These are phyloP conservation scores for Leccinum variicolor DNA, from an alignment of 768 basidiomycete genomes.

Conservation along the genomic window DNA sequence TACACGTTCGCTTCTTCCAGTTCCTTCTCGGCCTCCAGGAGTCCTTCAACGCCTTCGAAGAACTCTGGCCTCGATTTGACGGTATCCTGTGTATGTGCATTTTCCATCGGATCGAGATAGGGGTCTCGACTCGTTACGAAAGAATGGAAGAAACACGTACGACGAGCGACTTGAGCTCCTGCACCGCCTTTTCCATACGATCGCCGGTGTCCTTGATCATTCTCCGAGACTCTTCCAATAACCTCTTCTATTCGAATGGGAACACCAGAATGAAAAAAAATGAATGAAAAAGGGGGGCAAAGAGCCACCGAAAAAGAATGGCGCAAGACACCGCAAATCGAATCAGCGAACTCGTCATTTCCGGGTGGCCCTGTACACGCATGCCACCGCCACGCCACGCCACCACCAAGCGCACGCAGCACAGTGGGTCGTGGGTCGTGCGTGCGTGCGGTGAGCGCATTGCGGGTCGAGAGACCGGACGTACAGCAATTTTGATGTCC, in stretches of 20 bases:
- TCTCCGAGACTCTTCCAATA: constrained; percentile 75
- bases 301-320: constrained; percentile 14
- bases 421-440: background rate
- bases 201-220: constrained; percentile 70
- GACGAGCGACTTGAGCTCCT: constrained; percentile 61
- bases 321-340: constrained; percentile 6
- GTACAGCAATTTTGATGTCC: constrained; percentile 73
- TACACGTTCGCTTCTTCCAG: constrained; percentile 52
- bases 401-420: constrained; percentile 14
- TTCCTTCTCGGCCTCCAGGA: constrained; percentile 56
- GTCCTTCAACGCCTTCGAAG: constrained; percentile 33
- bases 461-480: constrained; percentile 26
- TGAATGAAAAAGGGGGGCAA: background rate
- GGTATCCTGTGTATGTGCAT: constrained; percentile 21
- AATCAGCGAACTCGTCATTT: constrained; percentile 26
- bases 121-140: constrained; percentile 14
- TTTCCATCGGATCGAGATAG: constrained; percentile 3
- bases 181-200: constrained; percentile 59
- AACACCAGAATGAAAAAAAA: background rate
- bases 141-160: constrained; percentile 45
- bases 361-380: constrained; percentile 21
- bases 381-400: constrained; percentile 6
- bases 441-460: background rate
- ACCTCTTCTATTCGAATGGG: constrained; percentile 43
- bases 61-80: constrained; percentile 28